phyloP scores from a whole-genome alignment of 495 filamentous ascomycete species.

The Lepraria neglecta region DNA sequence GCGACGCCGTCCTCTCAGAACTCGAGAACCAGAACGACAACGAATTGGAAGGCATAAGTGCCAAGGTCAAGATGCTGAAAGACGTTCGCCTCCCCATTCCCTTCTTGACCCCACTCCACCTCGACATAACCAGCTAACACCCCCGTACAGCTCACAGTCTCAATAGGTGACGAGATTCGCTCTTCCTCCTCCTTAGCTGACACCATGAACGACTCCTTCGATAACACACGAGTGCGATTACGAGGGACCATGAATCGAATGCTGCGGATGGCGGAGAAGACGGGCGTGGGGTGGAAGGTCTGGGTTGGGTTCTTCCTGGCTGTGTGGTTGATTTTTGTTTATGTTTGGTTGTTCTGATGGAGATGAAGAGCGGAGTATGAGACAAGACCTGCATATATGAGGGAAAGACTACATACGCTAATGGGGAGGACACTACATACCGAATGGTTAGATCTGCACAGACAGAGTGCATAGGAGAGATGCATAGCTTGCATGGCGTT shows the following conservation, averaged over 20 bases:
- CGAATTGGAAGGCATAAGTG: slow-evolving; percentile 81
- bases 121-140: neutral
- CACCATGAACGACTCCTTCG: slow-evolving; percentile 72
- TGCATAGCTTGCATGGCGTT: neutral
- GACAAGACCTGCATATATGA: too few species aligned
- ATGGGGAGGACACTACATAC: neutral
- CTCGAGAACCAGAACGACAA: slow-evolving; percentile 93
- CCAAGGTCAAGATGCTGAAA: slow-evolving; percentile 88
- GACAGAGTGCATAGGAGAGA: neutral
- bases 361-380: neutral
- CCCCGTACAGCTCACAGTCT: slow-evolving; percentile 64
- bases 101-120: slow-evolving; percentile 18
- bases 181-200: slow-evolving; percentile 70
- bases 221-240: slow-evolving; percentile 70
- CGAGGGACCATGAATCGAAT: slow-evolving; percentile 94
- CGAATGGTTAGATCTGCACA: neutral
- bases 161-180: slow-evolving; percentile 91
- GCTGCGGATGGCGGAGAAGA: slow-evolving; percentile 89
- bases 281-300: slow-evolving; percentile 88
- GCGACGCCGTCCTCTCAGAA: slow-evolving; percentile 84
- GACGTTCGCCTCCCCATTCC: slow-evolving; percentile 54
- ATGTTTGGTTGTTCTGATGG: slow-evolving; percentile 70
- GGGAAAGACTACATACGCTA: neutral
- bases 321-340: slow-evolving; percentile 75
- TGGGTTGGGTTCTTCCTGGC: slow-evolving; percentile 83